Conservation (phyloP, 1,139 yeast species). For the Kluyveromyces sp. region DNA sequence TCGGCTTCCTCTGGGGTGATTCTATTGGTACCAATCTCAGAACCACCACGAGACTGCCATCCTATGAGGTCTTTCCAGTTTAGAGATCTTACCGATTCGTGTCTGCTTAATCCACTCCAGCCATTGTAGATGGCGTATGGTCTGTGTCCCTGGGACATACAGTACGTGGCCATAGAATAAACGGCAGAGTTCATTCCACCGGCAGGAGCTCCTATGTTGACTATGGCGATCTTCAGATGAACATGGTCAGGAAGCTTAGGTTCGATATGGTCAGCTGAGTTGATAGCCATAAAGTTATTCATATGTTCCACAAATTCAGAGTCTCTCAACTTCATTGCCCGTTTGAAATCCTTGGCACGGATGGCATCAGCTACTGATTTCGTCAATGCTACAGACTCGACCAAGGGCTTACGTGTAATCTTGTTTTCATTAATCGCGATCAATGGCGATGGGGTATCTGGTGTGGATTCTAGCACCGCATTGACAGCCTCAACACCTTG, state of each 20-base stretch:
- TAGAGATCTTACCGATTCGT: slow-evolving; percentile 67
- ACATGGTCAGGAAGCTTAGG: slow-evolving; percentile 45
- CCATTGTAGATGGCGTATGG: slow-evolving; percentile 88
- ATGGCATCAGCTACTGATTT: slow-evolving; percentile 85
- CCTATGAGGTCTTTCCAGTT: slow-evolving; percentile 83
- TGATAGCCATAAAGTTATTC: slow-evolving; percentile 60
- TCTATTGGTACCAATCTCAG: slow-evolving; percentile 92
- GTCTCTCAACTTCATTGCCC: slow-evolving; percentile 82
- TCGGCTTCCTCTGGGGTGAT: slow-evolving; percentile 70
- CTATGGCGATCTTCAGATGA: slow-evolving; percentile 60
- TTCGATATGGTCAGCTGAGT: slow-evolving; percentile 60
- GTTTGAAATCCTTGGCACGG: slow-evolving; percentile 66
- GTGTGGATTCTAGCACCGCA: slow-evolving; percentile 82
- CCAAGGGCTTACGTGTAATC: slow-evolving; percentile 72
- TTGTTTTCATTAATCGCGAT: slow-evolving; percentile 86
- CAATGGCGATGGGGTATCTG: slow-evolving; percentile 92
- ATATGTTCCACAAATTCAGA: slow-evolving; percentile 79
- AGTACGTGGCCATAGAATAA: slow-evolving; percentile 84
- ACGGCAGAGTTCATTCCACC: slow-evolving; percentile 94
- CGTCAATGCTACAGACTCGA: slow-evolving; percentile 84
- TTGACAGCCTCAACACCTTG: slow-evolving; percentile 98
- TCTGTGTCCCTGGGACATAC: slow-evolving; percentile 83
- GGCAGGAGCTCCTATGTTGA: slow-evolving; percentile 95
- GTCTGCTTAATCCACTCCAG: slow-evolving; percentile 80
- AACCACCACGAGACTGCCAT: slow-evolving; percentile 90